Percentiles rank a stretch among this genome's conserved stretches.
phyloP scores from a whole-genome alignment of 2,329 filamentous ascomycete genomes.

The Penicillium sp. region DNA sequence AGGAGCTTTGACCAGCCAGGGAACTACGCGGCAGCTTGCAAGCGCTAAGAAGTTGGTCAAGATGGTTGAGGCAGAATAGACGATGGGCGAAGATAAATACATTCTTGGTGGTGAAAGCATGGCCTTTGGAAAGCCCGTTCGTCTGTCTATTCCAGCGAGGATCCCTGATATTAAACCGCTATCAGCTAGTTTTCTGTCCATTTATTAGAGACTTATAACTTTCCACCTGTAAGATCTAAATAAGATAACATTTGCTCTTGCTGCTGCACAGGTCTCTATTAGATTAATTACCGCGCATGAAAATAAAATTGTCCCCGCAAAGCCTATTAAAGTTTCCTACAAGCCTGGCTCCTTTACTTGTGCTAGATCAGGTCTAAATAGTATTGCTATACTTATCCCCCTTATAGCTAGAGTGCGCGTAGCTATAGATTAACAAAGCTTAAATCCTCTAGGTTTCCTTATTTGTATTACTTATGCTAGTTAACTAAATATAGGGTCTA shows the following conservation, averaged over 20 bases:
- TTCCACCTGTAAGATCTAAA: too few species aligned
- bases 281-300: background rate
- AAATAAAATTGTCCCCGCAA: background rate
- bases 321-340: background rate
- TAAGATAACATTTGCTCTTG: background rate
- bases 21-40: background rate
- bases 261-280: background rate
- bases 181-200: too few species aligned
- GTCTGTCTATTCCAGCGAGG: too few species aligned
- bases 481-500: too few species aligned
- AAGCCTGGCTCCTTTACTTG: background rate
- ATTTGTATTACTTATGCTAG: too few species aligned
- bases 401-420: background rate
- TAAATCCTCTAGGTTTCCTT: too few species aligned
- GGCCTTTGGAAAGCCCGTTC: too few species aligned
- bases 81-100: background rate
- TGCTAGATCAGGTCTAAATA: background rate
- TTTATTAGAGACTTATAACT: too few species aligned
- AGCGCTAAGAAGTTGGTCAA: background rate
- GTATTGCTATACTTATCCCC: background rate
- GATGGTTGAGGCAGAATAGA: background rate
- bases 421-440: too few species aligned
- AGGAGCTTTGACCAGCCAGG: background rate
- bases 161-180: too few species aligned
- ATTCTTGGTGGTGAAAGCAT: too few species aligned